These are phyloP conservation scores for Paramecium tetraurelia DNA, from an alignment of 73 alveolate genomes.

Conservation along the genomic window DNA sequence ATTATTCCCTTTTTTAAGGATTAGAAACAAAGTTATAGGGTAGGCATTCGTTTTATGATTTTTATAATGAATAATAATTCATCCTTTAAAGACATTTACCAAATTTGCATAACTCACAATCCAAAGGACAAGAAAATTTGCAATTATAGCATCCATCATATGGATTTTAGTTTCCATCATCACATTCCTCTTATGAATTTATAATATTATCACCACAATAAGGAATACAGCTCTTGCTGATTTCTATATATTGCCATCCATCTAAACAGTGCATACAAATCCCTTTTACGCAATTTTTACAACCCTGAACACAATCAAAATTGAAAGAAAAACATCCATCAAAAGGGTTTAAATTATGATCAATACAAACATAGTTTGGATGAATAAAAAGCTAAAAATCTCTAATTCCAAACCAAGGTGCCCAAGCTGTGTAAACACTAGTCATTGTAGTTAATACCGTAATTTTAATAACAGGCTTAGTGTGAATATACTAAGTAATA, in stretches of 20 bases:
- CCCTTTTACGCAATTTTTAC: neutral
- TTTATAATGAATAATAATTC: neutral
- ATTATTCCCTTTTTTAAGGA: neutral
- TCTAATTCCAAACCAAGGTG: neutral
- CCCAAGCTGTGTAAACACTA: neutral
- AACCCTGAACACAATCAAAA: neutral
- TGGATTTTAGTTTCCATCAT: neutral
- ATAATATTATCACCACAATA: neutral
- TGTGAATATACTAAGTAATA: neutral
- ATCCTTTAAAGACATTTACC: neutral
- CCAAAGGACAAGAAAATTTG: neutral
- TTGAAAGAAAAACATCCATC: neutral
- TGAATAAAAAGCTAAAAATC: neutral
- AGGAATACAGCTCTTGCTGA: neutral
- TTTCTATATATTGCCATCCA: neutral
- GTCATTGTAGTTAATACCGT: neutral
- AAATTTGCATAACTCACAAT: neutral
- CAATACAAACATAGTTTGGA: neutral
- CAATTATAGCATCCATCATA: neutral
- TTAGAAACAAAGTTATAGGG: neutral
- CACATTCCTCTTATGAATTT: neutral
- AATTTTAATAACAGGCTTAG: neutral
- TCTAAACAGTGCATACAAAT: neutral
- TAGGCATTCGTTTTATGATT: no score
- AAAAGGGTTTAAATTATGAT: neutral